These are phyloP conservation scores for Cryphonectria nitschkei DNA, from an alignment of 2,329 filamentous ascomycete species.

Conservation along the genomic window DNA sequence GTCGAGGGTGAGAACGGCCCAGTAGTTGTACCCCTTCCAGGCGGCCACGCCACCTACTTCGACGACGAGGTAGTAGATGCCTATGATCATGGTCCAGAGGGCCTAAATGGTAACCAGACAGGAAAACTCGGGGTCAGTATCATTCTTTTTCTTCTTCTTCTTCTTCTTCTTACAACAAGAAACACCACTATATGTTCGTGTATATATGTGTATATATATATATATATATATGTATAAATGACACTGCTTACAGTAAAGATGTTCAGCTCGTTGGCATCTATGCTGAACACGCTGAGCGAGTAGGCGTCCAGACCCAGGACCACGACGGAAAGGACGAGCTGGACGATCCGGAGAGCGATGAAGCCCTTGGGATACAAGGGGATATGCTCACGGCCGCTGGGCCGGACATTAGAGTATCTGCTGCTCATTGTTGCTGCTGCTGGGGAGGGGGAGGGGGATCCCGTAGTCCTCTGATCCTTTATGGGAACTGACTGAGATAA, in stretches of 20 bases:
- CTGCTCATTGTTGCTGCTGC: not conserved
- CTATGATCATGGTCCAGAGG: conserved; percentile 48
- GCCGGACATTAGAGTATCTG: conserved; percentile 39
- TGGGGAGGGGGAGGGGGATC: no score
- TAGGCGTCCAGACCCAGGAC: conserved; percentile 54
- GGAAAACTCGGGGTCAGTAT: not conserved
- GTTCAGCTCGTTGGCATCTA: conserved; percentile 41
- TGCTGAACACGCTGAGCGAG: conserved; percentile 41
- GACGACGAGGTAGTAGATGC: conserved; percentile 52
- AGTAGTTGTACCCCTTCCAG: conserved; percentile 51
- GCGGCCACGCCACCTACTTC: conserved; percentile 43
- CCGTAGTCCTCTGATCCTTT: no score
- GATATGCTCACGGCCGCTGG: conserved; percentile 48
- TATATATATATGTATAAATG: not conserved
- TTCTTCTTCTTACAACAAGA: not conserved
- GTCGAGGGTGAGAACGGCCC: conserved; percentile 55
- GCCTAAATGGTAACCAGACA: conserved; percentile 35
- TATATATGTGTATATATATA: not conserved
- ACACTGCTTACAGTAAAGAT: conserved; percentile 43
- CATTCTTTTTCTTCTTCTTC: no score
- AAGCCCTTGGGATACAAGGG: conserved; percentile 50
- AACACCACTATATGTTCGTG: conserved; percentile 8
- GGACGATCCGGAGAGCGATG: conserved; percentile 48
- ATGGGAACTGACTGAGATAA: not conserved
- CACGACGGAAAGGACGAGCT: conserved; percentile 50